These are phyloP conservation scores for Termitomyces bulborhizus DNA, from an alignment of 768 basidiomycete genomes.

Conservation along the genomic window DNA sequence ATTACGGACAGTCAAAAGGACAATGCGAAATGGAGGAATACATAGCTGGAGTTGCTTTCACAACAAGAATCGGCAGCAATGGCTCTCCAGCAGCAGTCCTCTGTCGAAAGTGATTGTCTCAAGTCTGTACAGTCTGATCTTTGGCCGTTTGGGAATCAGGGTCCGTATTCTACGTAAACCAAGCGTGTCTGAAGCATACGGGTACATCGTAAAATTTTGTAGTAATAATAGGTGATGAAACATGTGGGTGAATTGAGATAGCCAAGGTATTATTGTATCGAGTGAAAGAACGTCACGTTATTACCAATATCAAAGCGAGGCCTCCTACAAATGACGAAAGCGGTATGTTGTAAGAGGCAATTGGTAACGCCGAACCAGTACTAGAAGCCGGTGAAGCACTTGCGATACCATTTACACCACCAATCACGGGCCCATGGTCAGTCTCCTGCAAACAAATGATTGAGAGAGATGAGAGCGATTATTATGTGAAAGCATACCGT, in stretches of 20 bases:
- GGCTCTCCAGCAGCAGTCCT: constrained; percentile 9
- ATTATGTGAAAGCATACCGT: constrained; percentile 19
- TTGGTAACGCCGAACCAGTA: constrained; percentile 3
- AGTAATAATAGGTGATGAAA: background rate
- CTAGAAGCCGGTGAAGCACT: constrained; percentile 19
- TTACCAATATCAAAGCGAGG: background rate
- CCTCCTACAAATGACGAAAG: constrained; percentile 2
- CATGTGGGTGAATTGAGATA: background rate
- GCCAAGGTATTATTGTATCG: background rate
- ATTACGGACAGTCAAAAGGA: constrained; percentile 6
- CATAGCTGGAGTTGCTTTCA: constrained; percentile 11
- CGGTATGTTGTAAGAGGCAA: background rate
- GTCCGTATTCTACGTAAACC: background rate
- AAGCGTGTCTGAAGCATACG: background rate
- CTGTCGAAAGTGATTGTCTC: constrained; percentile 3
- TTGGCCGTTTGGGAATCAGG: background rate
- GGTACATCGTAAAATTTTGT: background rate
- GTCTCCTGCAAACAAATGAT: constrained; percentile 20
- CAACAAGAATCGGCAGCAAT: constrained; percentile 10
- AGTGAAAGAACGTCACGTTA: background rate
- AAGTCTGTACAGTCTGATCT: background rate
- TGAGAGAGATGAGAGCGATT: background rate
- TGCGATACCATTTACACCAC: constrained; percentile 35
- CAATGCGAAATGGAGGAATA: constrained; percentile 12
- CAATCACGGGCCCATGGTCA: constrained; percentile 31